Evolutionary conservation across 2,329 filamentous ascomycete genomes (phyloP).

Genomic region (Boeremia lycopersici): DNA sequence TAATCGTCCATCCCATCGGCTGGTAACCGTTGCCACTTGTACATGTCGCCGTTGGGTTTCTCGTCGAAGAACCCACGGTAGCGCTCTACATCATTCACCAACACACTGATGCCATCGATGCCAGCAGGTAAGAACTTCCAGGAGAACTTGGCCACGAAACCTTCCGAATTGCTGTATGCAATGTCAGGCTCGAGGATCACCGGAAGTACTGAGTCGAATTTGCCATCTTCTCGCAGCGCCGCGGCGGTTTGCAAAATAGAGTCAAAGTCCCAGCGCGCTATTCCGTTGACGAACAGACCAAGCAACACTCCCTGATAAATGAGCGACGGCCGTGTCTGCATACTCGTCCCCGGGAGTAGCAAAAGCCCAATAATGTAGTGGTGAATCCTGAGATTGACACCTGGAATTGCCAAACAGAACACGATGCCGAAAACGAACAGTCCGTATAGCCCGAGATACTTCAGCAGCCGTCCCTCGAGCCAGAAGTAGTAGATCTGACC

Average conservation of each 20-base stretch:
- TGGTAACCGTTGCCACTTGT: slow-evolving; percentile 51
- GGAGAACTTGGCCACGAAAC: slow-evolving; percentile 65
- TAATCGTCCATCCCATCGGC: slow-evolving; percentile 37
- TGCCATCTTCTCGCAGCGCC: slow-evolving; percentile 65
- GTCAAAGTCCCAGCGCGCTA: slow-evolving; percentile 47
- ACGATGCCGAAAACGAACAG: slow-evolving; percentile 70
- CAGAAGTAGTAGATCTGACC: slow-evolving; percentile 87
- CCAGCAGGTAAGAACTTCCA: slow-evolving; percentile 52
- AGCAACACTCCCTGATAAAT: slow-evolving; percentile 46
- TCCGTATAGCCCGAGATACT: slow-evolving; percentile 78
- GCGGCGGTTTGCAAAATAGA: slow-evolving; percentile 79
- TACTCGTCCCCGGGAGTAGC: slow-evolving; percentile 42
- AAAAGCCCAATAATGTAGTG: slow-evolving; percentile 60
- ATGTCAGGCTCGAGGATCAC: slow-evolving; percentile 33
- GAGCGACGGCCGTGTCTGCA: slow-evolving; percentile 44
- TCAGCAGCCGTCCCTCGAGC: slow-evolving; percentile 77
- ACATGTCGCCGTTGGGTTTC: slow-evolving; percentile 16
- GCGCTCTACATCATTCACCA: slow-evolving; percentile 85
- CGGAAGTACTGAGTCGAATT: slow-evolving; percentile 65
- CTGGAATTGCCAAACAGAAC: slow-evolving; percentile 72
- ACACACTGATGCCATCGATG: slow-evolving; percentile 76
- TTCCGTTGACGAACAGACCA: slow-evolving; percentile 45
- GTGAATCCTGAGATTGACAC: slow-evolving; percentile 83
- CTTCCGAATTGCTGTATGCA: slow-evolving; percentile 25
- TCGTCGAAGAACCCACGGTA: slow-evolving; percentile 36